Evolutionary conservation across 495 filamentous ascomycete genomes (phyloP).

Genomic region (Hypoxylon perforatum): DNA sequence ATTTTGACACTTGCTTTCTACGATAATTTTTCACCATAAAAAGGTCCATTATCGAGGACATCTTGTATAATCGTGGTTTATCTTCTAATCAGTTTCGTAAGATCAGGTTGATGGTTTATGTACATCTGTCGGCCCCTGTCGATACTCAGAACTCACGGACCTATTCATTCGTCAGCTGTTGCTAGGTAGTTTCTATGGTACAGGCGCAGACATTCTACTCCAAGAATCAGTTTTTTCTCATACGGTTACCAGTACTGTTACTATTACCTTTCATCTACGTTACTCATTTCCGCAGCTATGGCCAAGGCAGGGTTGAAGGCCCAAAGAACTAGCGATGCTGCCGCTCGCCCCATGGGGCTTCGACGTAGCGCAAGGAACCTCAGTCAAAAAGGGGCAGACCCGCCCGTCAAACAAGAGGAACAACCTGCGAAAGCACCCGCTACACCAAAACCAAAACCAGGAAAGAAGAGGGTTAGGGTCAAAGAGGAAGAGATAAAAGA

Average conservation of each 20-base stretch:
- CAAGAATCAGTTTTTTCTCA: neutral
- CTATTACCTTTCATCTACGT: neutral
- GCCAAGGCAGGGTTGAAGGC: conserved; percentile 7
- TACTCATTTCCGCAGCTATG: conserved; percentile 14
- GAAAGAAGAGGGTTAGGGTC: conserved; percentile 15
- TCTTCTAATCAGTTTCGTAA: neutral
- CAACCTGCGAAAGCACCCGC: neutral
- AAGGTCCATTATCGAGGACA: neutral
- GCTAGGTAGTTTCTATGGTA: neutral
- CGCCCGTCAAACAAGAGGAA: conserved; percentile 17
- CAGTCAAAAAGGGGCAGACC: conserved; percentile 9
- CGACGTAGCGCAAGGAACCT: conserved; percentile 35
- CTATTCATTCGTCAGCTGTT: neutral
- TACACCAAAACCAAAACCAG: neutral
- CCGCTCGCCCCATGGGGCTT: conserved; percentile 5
- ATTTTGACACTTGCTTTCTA: neutral
- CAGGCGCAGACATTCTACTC: neutral
- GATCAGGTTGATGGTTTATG: neutral
- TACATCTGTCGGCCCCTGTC: neutral
- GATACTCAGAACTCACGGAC: neutral
- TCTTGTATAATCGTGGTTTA: neutral
- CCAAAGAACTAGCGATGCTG: conserved; percentile 2
- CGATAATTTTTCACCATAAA: neutral
- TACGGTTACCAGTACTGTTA: neutral
- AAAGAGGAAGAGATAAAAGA: conserved; percentile 12